Conservation (phyloP, 257 asterid genomes). For the Salvia splendens region DNA sequence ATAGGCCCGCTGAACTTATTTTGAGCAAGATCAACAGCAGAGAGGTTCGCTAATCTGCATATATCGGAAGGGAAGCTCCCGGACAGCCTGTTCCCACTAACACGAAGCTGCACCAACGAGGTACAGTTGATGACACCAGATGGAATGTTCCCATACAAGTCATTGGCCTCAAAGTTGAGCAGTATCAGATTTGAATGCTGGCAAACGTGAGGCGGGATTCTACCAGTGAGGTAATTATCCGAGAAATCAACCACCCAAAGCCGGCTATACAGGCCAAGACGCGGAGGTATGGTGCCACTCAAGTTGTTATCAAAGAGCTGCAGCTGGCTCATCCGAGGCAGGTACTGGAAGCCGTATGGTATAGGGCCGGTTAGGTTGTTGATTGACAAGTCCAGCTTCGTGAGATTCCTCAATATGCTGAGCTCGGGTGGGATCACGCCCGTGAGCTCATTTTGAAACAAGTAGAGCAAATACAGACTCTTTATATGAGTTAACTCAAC, state of each 20-base stretch:
- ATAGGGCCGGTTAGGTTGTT: slow-evolving; percentile 79
- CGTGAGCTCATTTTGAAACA: slow-evolving; percentile 70
- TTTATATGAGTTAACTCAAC: slow-evolving; percentile 53
- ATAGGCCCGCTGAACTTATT: slow-evolving; percentile 69
- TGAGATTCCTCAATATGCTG: slow-evolving; percentile 57
- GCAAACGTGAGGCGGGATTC: slow-evolving; percentile 73
- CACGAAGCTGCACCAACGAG: slow-evolving; percentile 72
- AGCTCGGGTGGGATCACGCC: slow-evolving; percentile 81
- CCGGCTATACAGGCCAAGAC: slow-evolving; percentile 65
- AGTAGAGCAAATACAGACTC: slow-evolving; percentile 52
- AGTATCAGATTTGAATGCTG: slow-evolving; percentile 53
- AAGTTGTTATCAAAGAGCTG: slow-evolving; percentile 74
- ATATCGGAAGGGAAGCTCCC: slow-evolving; percentile 76
- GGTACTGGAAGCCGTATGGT: slow-evolving; percentile 77
- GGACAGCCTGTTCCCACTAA: slow-evolving; percentile 52
- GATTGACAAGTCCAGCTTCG: slow-evolving; percentile 75
- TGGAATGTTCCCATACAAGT: slow-evolving; percentile 67
- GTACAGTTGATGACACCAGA: slow-evolving; percentile 57
- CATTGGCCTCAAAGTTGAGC: slow-evolving; percentile 74
- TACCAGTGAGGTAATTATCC: slow-evolving; percentile 62
- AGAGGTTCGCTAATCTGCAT: slow-evolving; percentile 65
- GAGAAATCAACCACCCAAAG: slow-evolving; percentile 91
- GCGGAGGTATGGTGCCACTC: slow-evolving; percentile 70
- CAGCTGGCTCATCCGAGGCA: slow-evolving; percentile 53
- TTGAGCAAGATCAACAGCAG: slow-evolving; percentile 79